A percentile compares a stretch with the other conserved stretches of the same genome.
phyloP scores from a whole-genome alignment of 2,329 filamentous ascomycete species.

The Drechslerella coelobrocha region DNA sequence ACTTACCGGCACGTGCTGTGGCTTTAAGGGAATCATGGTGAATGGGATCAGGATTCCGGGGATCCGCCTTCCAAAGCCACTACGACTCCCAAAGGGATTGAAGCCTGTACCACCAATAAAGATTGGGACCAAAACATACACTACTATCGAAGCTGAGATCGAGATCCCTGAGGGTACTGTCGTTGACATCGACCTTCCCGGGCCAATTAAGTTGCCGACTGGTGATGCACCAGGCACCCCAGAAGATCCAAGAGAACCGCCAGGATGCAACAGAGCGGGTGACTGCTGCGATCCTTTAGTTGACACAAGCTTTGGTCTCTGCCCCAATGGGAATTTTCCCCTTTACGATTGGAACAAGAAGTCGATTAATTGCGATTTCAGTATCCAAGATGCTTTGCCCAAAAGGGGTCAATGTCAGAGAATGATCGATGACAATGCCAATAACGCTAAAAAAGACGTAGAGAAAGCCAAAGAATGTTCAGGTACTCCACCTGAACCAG shows the following conservation, averaged over 20 bases:
- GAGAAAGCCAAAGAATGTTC: conserved; percentile 5
- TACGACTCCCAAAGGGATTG: not conserved
- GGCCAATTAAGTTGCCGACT: not conserved
- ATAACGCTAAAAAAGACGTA: not conserved
- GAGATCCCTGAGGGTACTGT: conserved; percentile 14
- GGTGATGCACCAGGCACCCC: not conserved
- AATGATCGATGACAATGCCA: conserved; percentile 5
- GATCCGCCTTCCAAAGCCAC: not conserved
- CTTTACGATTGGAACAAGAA: not conserved
- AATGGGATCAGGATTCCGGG: not conserved
- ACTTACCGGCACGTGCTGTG: conserved; percentile 3
- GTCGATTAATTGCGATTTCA: not conserved
- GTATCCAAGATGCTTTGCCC: not conserved
- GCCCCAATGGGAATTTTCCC: conserved; percentile 7
- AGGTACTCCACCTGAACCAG: not conserved
- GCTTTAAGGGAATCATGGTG: not conserved
- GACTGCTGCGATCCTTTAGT: conserved; percentile 7
- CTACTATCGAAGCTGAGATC: not conserved
- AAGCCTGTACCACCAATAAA: conserved; percentile 6
- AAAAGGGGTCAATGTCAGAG: not conserved
- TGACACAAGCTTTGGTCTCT: not conserved
- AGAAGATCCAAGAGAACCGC: not conserved
- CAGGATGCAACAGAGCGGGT: not conserved
- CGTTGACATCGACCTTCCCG: conserved; percentile 11
- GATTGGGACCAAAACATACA: not conserved